Conservation (phyloP, 2,329 filamentous ascomycete species). For the Metarhizium robertsii region DNA sequence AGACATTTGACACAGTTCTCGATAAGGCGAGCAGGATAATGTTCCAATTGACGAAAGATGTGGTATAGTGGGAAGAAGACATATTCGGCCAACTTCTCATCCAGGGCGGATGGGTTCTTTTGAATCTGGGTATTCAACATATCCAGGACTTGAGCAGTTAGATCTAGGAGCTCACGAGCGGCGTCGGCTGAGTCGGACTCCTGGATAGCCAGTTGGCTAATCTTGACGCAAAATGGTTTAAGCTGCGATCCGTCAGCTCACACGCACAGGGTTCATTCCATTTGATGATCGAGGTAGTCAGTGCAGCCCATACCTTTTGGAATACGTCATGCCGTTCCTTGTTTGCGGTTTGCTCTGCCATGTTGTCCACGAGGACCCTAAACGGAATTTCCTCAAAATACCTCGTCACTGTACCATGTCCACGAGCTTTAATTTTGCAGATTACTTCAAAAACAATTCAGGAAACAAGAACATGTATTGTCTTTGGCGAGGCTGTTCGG, state of each 20-base stretch:
- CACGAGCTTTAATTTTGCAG: too few species aligned
- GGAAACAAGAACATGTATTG: background rate
- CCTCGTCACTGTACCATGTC: constrained; percentile 1
- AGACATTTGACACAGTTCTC: constrained; percentile 73
- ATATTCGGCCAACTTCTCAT: constrained; percentile 85
- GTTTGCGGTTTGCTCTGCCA: constrained; percentile 8
- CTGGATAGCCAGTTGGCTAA: constrained; percentile 47
- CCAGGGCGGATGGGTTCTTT: constrained; percentile 44
- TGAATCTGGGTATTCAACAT: constrained; percentile 36
- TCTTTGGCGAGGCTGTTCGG: background rate
- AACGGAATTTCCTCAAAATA: background rate
- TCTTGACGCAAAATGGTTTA: constrained; percentile 51
- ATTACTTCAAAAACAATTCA: background rate
- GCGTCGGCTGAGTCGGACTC: constrained; percentile 31
- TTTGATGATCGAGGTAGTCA: background rate
- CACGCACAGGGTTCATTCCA: background rate
- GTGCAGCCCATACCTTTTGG: constrained; percentile 18
- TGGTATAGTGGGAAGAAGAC: constrained; percentile 88
- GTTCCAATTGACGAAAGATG: constrained; percentile 67
- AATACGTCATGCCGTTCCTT: constrained; percentile 26
- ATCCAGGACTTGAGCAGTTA: constrained; percentile 34
- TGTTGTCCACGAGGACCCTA: background rate
- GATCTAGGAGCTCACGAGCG: constrained; percentile 34
- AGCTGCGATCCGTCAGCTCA: constrained; percentile 32
- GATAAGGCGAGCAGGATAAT: constrained; percentile 60